phyloP scores from a whole-genome alignment of 768 basidiomycete species.

The Tricholoma flavovirens region DNA sequence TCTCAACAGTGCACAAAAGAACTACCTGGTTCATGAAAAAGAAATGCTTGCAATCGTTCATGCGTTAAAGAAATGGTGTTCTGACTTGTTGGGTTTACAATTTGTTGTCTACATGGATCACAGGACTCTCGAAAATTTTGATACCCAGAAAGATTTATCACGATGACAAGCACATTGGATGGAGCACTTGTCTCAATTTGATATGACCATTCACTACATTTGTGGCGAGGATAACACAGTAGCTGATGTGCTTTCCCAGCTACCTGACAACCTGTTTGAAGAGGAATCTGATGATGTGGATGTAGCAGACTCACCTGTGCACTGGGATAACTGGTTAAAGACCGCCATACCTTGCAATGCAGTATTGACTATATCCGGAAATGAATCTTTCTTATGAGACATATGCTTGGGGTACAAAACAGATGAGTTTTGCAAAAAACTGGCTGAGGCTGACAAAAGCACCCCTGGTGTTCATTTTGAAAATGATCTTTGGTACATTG shows the following conservation, averaged over 20 bases:
- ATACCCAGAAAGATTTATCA: no score
- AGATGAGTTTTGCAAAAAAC: background rate
- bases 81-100: no score
- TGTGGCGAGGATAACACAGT: constrained; percentile 25
- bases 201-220: constrained; percentile 27
- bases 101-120: no score
- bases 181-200: constrained; percentile 33
- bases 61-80: no score
- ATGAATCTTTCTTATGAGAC: no score
- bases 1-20: background rate
- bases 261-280: background rate
- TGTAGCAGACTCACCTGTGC: background rate
- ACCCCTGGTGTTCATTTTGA: background rate
- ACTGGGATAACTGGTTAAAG: background rate
- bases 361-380: no score
- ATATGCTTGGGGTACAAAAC: no score
- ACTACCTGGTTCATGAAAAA: no score
- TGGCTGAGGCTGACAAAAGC: background rate
- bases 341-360: no score
- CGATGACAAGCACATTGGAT: no score
- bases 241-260: constrained; percentile 28
- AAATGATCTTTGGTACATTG: background rate
- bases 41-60: no score
- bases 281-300: background rate
- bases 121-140: no score